Evolutionary conservation across 2,329 filamentous ascomycete genomes (phyloP), one percentile per base, ranked within the genome.

Genomic region (Paecilomyces sp.): DNA sequence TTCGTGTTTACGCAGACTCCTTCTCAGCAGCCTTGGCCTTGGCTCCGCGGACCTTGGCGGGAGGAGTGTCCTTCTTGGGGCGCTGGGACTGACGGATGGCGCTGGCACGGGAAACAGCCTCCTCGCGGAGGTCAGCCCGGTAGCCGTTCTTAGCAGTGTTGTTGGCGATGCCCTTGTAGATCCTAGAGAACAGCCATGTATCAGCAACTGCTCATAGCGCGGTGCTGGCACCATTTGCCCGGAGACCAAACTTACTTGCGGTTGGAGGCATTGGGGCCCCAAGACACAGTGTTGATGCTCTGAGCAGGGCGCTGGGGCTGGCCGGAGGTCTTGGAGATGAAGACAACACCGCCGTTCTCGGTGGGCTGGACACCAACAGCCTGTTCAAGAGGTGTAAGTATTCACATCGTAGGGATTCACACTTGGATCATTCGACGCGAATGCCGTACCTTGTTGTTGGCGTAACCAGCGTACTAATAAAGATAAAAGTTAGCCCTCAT

Each of bases 141-240:
- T 97, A 99, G 75, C 88, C 85, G 76, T 85, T 84, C 86, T 91
- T 92, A 78, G 91, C 89, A 71, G 88, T 86, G 77, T 83, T 82
- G 83, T 86, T 89, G 81, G 92, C 92, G 76, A 97, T 86, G 71
- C 85, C 84, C 83, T 89, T 90, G 88, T 92, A 97, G 81, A 89
- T 88, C 85, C 91, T 94, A 67, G 56, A 47, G 9, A 15, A 65
- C 60, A 59, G 57, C 34, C 12, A 56, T 18, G 22, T 55, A 53
- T 66, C 62, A 71, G 62, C 62, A 68, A 28, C 3, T 28, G 25
- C 59, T 60, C 1, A 34, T 30, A 11, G 15, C 28, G 54, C 52
- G 28, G 54, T 58, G 13, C 18, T 54, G 47, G 22, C 15, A 52
- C 33, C 47, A 28, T 51, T 28, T 56, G 5, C 12, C 55, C 47